Base-by-base conservation (phyloP, 331 rosid genomes). In the Prunus yedoensis region DNA sequence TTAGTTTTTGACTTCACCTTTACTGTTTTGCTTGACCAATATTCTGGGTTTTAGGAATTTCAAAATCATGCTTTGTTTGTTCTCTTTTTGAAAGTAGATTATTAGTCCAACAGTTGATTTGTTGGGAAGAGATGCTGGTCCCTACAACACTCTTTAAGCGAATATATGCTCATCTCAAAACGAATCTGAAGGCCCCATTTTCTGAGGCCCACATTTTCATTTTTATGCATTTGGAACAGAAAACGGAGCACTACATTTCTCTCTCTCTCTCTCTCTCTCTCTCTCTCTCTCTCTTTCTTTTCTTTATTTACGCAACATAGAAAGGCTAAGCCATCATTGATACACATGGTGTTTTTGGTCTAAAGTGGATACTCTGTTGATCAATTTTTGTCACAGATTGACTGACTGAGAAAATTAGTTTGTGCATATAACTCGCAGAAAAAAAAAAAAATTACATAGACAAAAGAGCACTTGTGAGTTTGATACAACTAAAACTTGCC, bases 81-180 rank as follows among this genome's bases (percentile, higher is more conserved):
- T 17, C 67, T 46, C 59, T 64, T 74, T n/a, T 14, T 20, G 11
- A 70, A 41, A 61, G 68, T 57, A 72, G 35, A 30, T 32, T 66
- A 23, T 1, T 77, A 50, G 79, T 50, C 53, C 80, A 63, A 41
- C 35, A 59, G 51, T 56, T 46, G 58, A 49, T 41, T 65, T 76
- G 70, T 16, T 70, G 79, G n/a, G 71, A 83, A 67, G 66, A 62
- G 74, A 81, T 47, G 43, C 11, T 77, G 20, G 70, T 23, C 63
- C 45, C 70, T 73, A 53, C 81, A 53, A 49, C 81, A 52, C 74
- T 78, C 77, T 20, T 17, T 35, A 35, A 66, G 70, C 63, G 90
- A 84, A 87, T 75, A 84, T 77, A 77, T 90, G 82, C 88, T 83
- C 50, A 25, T 76, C 68, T 70, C 73, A 77, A 85, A 74, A 74